These are phyloP conservation scores for Clarkia xantiana DNA, from an alignment of 345 rosid species.

Conservation along the genomic window DNA sequence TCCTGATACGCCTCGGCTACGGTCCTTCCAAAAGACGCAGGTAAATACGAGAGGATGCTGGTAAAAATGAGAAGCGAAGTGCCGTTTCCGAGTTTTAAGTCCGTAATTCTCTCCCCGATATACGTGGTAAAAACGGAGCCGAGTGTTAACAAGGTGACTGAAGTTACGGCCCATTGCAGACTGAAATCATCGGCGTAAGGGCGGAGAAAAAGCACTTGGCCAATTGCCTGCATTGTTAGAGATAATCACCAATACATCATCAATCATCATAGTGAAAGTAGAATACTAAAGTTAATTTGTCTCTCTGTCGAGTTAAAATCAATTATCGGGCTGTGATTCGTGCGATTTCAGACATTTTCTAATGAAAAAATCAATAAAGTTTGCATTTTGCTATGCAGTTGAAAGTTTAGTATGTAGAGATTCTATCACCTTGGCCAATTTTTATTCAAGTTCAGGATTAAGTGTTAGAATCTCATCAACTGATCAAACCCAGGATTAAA, in stretches of 20 bases:
- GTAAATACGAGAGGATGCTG: constrained; percentile 89
- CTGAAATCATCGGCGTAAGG: constrained; percentile 86
- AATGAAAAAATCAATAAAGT: no score
- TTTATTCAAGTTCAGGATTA: no score
- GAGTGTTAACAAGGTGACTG: constrained; percentile 66
- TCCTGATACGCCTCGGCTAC: constrained; percentile 66
- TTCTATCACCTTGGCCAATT: no score
- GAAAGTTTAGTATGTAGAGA: no score
- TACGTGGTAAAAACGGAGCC: constrained; percentile 82
- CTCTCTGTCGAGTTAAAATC: no score
- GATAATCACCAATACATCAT: not conserved
- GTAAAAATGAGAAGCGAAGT: constrained; percentile 90
- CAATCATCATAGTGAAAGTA: not conserved
- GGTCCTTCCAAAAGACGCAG: constrained; percentile 93
- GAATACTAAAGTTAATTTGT: no score
- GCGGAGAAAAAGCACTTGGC: constrained; percentile 83
- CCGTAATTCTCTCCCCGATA: constrained; percentile 80
- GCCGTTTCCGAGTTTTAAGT: constrained; percentile 94
- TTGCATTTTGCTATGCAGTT: no score
- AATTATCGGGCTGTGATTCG: no score
- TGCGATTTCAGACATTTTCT: no score
- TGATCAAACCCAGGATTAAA: no score
- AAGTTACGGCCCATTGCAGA: constrained; percentile 71
- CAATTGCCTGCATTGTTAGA: constrained; percentile 46
- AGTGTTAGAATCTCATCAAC: no score